Conservation (phyloP, 345 rosid genomes). For the Gossypium mustelinum region DNA sequence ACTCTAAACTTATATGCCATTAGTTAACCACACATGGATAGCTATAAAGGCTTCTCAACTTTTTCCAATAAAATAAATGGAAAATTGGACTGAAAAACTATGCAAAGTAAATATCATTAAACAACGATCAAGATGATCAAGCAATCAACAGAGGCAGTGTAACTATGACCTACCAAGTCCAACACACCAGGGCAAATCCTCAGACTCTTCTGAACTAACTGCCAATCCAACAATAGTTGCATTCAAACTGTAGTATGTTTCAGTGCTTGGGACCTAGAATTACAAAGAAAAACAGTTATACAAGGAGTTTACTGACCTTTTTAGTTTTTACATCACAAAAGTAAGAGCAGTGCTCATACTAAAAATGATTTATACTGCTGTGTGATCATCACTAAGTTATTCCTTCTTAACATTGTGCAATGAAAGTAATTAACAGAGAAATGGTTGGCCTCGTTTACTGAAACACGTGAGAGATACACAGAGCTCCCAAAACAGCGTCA, state of each 20-base stretch:
- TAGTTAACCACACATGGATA: background rate
- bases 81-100: background rate
- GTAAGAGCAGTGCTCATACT: background rate
- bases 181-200: constrained; percentile 60
- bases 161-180: constrained; percentile 70
- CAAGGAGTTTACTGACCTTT: background rate
- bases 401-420: background rate
- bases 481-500: background rate
- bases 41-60: background rate
- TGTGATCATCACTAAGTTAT: constrained; percentile 10
- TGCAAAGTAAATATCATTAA: background rate
- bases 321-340: background rate
- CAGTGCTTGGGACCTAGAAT: constrained; percentile 57
- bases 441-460: background rate
- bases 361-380: constrained; percentile 1
- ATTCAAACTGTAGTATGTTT: constrained; percentile 75
- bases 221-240: constrained; percentile 90
- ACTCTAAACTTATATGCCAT: background rate
- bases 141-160: background rate
- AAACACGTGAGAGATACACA: background rate
- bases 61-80: background rate
- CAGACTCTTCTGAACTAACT: constrained; percentile 50
- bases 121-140: background rate
- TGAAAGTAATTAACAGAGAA: constrained; percentile 8
- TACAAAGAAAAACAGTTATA: constrained; percentile 19